Evolutionary conservation across 2,329 filamentous ascomycete species (phyloP).

Genomic region (Metarhizium humberi): DNA sequence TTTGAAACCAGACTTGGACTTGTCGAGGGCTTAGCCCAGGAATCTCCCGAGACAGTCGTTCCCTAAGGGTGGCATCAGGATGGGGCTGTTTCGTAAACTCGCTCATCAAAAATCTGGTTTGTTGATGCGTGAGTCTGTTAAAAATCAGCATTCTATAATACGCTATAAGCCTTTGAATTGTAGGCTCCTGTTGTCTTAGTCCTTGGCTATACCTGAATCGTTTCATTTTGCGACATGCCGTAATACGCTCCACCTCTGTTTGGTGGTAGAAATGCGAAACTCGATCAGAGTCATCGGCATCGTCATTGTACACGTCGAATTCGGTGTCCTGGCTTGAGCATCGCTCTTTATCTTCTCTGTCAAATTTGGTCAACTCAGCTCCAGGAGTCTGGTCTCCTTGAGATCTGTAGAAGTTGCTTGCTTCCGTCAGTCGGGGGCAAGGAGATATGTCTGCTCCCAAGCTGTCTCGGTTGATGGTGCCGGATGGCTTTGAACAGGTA

Average conservation of each 20-base stretch:
- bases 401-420: neutral
- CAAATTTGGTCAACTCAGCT: conserved; percentile 20
- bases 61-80: conserved; percentile 82
- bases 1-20: conserved; percentile 98
- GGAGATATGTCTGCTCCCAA: neutral
- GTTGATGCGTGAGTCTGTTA: conserved; percentile 78
- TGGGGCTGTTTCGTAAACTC: conserved; percentile 94
- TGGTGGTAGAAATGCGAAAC: conserved; percentile 30
- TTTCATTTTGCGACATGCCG: conserved; percentile 61
- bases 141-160: conserved; percentile 22
- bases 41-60: conserved; percentile 80
- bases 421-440: neutral
- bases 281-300: conserved; percentile 37
- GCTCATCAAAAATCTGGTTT: conserved; percentile 96
- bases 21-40: conserved; percentile 85
- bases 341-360: conserved; percentile 26
- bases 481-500: neutral
- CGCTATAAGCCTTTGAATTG: neutral
- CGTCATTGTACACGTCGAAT: conserved; percentile 46
- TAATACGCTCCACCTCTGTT: conserved; percentile 47
- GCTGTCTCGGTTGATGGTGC: neutral
- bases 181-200: neutral
- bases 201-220: conserved; percentile 54
- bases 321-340: conserved; percentile 40
- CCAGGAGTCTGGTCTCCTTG: conserved; percentile 17